Evolutionary conservation across 805 yeast genomes (phyloP).

Genomic region (Starmerella asiatica): DNA sequence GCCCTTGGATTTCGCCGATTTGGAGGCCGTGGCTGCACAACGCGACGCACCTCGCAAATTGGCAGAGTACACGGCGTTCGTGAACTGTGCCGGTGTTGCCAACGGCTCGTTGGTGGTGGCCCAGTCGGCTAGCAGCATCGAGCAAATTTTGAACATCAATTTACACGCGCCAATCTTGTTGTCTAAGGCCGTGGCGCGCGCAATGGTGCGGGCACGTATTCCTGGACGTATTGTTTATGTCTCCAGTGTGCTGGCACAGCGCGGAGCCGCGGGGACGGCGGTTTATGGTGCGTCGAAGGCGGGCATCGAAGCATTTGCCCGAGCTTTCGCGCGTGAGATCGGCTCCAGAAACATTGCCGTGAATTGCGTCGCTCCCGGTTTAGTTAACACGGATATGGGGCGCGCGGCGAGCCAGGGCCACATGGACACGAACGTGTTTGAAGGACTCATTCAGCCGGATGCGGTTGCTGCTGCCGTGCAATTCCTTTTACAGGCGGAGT

Average conservation of each 20-base stretch:
- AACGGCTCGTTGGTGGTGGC: slow-evolving; percentile 40
- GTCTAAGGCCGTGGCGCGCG: slow-evolving; percentile 38
- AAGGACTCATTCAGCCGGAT: slow-evolving; percentile 14
- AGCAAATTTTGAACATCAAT: slow-evolving; percentile 40
- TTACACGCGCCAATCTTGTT: slow-evolving; percentile 48
- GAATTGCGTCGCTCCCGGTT: slow-evolving; percentile 56
- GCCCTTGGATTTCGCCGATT: slow-evolving; percentile 15
- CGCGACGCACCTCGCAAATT: slow-evolving; percentile 31
- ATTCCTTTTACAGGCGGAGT: slow-evolving; percentile 10
- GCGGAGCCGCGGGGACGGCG: slow-evolving; percentile 38
- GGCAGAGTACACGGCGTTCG: slow-evolving; percentile 11
- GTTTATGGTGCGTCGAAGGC: slow-evolving; percentile 62
- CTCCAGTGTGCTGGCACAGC: slow-evolving; percentile 43
- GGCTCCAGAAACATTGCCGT: slow-evolving; percentile 41
- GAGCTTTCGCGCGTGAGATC: slow-evolving; percentile 46
- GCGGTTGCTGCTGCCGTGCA: slow-evolving; percentile 18
- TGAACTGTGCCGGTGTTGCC: slow-evolving; percentile 48
- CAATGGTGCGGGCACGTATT: slow-evolving; percentile 34
- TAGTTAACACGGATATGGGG: slow-evolving; percentile 52
- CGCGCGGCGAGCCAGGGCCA: slow-evolving; percentile 5
- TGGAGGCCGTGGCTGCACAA: slow-evolving; percentile 2
- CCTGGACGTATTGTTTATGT: slow-evolving; percentile 40
- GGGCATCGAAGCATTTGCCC: slow-evolving; percentile 52
- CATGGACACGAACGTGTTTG: slow-evolving; percentile 6
- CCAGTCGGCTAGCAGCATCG: slow-evolving; percentile 33